A percentile compares a stretch with the other conserved stretches of the same genome.
phyloP scores from a whole-genome alignment of 331 rosid genomes.

The Stylosanthes scabra region DNA sequence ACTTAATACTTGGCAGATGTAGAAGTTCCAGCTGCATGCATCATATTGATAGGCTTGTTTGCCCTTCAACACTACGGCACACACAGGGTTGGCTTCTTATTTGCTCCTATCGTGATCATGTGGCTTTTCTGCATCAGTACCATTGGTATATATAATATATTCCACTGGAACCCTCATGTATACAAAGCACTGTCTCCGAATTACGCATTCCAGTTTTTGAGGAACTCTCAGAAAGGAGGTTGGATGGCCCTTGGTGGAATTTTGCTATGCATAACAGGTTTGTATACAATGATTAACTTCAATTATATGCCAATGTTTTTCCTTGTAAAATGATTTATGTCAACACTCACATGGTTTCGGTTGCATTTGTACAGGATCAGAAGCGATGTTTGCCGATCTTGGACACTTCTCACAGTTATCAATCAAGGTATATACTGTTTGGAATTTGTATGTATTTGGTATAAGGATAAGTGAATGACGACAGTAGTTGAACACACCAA shows the following conservation, averaged over 20 bases:
- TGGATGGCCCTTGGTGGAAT: slow-evolving; percentile 98
- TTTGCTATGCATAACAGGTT: slow-evolving; percentile 89
- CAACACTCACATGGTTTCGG: slow-evolving; percentile 11
- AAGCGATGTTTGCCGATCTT: slow-evolving; percentile 99
- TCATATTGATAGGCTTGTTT: slow-evolving; percentile 80
- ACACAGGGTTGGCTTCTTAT: slow-evolving; percentile 92
- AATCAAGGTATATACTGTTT: slow-evolving; percentile 73
- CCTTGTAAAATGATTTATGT: not conserved
- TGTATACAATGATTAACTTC: slow-evolving; percentile 28
- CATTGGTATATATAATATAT: slow-evolving; percentile 86
- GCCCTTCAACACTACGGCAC: slow-evolving; percentile 99
- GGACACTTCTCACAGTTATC: slow-evolving; percentile 94
- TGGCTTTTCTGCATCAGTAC: slow-evolving; percentile 93
- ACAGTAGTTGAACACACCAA: not conserved
- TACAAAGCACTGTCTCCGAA: slow-evolving; percentile 89
- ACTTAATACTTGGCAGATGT: slow-evolving; percentile 63
- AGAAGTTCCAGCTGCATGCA: slow-evolving; percentile 83
- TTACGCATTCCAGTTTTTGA: slow-evolving; percentile 67
- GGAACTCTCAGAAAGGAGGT: slow-evolving; percentile 75
- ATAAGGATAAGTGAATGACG: not conserved
- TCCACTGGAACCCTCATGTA: slow-evolving; percentile 72
- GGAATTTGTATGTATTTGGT: not conserved
- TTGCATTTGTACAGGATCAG: slow-evolving; percentile 73
- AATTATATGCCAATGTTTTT: not conserved
- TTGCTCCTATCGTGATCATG: slow-evolving; percentile 82